Conservation (phyloP, 2,329 filamentous ascomycete genomes). For the Talaromyces sp. region DNA sequence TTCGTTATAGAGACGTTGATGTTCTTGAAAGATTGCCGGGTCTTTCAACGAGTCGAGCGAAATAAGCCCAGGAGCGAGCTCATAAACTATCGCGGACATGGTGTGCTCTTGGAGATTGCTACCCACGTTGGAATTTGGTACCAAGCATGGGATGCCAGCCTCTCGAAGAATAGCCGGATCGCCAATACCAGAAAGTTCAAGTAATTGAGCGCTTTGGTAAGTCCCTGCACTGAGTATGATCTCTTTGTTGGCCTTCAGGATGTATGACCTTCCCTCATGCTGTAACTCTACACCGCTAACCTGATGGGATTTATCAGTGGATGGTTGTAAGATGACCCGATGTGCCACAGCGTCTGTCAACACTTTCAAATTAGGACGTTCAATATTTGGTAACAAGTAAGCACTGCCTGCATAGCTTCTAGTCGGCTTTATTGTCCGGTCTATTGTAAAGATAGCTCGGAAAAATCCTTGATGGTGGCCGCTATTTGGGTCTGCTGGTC, state of each 20-base stretch:
- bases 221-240: too few species aligned
- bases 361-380: not conserved
- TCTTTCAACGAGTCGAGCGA: too few species aligned
- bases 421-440: not conserved
- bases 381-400: not conserved
- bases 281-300: not conserved
- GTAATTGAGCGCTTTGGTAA: too few species aligned
- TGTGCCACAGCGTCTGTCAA: not conserved
- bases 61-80: too few species aligned
- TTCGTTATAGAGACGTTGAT: too few species aligned
- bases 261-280: not conserved
- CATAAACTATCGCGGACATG: too few species aligned
- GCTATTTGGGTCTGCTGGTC: not conserved
- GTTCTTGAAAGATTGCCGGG: too few species aligned
- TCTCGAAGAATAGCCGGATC: too few species aligned
- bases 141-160: too few species aligned
- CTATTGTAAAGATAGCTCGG: not conserved
- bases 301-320: not conserved
- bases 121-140: too few species aligned
- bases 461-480: not conserved
- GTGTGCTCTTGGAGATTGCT: too few species aligned
- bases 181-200: too few species aligned
- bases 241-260: not conserved
- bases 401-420: not conserved
- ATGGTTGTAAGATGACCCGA: not conserved